A percentile compares a stretch with the other conserved stretches of the same genome.
Conservation (phyloP, 2,329 filamentous ascomycete genomes). For the Fusarium transvaalense region DNA sequence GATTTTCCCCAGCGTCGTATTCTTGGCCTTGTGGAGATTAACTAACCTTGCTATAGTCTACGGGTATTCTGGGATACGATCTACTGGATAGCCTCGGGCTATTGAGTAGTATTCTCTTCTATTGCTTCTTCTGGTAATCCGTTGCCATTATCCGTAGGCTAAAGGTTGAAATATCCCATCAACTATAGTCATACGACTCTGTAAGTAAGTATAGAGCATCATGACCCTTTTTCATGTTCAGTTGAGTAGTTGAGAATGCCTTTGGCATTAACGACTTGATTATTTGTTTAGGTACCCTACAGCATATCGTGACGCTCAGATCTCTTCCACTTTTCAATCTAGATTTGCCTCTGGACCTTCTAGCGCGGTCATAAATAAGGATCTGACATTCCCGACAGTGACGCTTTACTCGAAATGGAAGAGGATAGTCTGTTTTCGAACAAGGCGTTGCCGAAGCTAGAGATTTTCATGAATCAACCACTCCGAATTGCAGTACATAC, state of each 20-base stretch:
- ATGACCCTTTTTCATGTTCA: neutral
- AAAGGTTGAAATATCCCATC: neutral
- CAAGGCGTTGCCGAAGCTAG: too few species aligned
- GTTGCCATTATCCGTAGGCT: neutral
- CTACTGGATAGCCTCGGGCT: neutral
- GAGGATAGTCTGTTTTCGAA: neutral
- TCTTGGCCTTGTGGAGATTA: neutral
- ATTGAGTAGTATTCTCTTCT: neutral
- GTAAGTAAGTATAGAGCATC: neutral
- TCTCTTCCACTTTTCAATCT: neutral
- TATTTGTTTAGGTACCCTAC: neutral
- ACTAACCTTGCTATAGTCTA: too few species aligned
- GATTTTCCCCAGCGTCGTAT: neutral
- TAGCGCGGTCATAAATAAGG: neutral
- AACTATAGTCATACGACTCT: neutral
- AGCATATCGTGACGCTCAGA: neutral
- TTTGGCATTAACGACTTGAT: too few species aligned
- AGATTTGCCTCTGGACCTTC: neutral
- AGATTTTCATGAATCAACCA: neutral
- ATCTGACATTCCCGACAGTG: neutral
- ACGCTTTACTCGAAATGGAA: neutral
- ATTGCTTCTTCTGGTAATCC: neutral
- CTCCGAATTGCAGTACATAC: neutral
- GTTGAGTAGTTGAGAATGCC: too few species aligned
- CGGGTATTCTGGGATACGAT: neutral